Percentiles rank a stretch among this genome's conserved stretches.
Conservation (phyloP, 2,329 filamentous ascomycete species). For the Cercospora brassicicola region DNA sequence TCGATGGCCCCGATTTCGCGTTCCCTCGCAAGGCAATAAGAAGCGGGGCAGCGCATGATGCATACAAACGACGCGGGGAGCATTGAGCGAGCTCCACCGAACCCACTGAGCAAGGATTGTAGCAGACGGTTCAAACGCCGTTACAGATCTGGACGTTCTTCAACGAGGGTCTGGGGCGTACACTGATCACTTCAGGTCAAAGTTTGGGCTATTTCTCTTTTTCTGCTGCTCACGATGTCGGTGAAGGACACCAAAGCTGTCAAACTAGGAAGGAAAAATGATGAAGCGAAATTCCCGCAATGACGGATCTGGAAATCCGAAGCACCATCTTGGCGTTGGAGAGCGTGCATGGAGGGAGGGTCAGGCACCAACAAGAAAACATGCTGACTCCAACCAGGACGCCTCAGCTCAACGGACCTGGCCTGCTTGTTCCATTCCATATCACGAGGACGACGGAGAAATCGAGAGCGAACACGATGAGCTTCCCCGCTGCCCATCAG, state of each 20-base stretch:
- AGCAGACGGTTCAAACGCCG: not conserved
- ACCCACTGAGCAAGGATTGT: not conserved
- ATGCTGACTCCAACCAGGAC: not conserved
- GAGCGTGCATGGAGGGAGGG: not conserved
- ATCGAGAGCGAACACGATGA: not conserved
- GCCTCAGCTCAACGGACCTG: not conserved
- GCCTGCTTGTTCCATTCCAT: not conserved
- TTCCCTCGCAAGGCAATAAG: not conserved
- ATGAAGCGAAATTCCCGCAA: conserved; percentile 1
- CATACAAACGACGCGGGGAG: conserved; percentile 8
- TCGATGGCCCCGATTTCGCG: not conserved
- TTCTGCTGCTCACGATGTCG: not conserved
- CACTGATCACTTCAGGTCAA: not conserved
- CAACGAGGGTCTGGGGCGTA: not conserved
- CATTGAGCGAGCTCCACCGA: conserved; percentile 1
- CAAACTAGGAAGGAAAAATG: not conserved
- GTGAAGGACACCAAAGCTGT: not conserved
- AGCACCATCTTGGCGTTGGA: conserved; percentile 5
- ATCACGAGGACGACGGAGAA: not conserved
- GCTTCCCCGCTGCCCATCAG: not conserved
- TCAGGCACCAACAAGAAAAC: not conserved
- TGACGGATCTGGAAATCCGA: conserved; percentile 4
- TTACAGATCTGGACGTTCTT: not conserved
- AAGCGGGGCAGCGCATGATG: conserved; percentile 7
- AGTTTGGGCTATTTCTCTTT: not conserved